A percentile compares a stretch with the other conserved stretches of the same genome.
Evolutionary conservation across 345 rosid species (phyloP).

Genomic region (Salix brachista): DNA sequence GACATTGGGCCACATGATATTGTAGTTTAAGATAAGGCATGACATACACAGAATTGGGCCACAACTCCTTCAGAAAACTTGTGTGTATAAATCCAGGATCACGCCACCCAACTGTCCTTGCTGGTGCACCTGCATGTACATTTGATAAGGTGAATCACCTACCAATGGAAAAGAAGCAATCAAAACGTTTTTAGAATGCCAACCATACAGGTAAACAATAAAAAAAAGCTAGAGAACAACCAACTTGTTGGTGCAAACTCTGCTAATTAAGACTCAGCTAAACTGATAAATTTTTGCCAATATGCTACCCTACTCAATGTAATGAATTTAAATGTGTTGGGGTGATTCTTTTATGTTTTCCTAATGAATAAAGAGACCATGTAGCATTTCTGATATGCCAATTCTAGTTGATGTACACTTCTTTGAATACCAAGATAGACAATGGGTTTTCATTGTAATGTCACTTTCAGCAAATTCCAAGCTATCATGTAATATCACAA

Average conservation of each 20-base stretch:
- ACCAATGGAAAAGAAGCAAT: not conserved
- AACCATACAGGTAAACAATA: not conserved
- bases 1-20: not conserved
- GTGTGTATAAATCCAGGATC: conserved; percentile 80
- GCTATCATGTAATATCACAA: not conserved
- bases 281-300: not conserved
- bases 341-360: not conserved
- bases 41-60: conserved; percentile 57
- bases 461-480: not conserved
- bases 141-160: conserved; percentile 10
- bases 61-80: conserved; percentile 59
- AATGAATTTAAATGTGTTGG: not conserved
- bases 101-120: conserved; percentile 76
- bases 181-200: not conserved
- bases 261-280: not conserved
- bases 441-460: not conserved
- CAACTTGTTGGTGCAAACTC: not conserved
- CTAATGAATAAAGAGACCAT: not conserved
- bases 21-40: not conserved
- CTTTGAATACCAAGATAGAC: not conserved
- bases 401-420: not conserved
- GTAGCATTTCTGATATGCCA: not conserved
- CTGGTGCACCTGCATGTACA: conserved; percentile 45
- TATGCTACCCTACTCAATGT: not conserved
- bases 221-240: not conserved